Conservation (phyloP, 179 eudicot species). For the Vitellaria paradoxa region DNA sequence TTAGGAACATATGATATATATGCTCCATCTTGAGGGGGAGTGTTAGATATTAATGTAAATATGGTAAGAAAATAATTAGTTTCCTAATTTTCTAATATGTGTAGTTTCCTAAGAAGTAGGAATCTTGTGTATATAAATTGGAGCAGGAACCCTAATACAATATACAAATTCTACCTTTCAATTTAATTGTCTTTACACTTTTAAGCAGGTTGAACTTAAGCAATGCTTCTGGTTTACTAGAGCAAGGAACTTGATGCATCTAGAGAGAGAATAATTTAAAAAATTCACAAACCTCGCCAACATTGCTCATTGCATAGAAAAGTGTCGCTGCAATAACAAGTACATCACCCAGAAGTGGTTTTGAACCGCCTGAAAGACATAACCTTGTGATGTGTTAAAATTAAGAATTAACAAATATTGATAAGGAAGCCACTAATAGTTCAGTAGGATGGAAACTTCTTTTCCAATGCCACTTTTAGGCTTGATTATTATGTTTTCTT, state of each 20-base stretch:
- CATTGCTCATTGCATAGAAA: conserved; percentile 74
- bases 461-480: not conserved
- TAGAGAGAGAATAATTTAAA: not conserved
- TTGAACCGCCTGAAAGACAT: conserved; percentile 37
- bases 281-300: conserved; percentile 58
- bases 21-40: no score
- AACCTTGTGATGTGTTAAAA: not conserved
- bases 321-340: conserved; percentile 71
- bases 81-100: no score
- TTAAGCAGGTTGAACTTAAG: no score
- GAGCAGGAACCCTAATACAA: not conserved
- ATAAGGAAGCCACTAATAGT: not conserved
- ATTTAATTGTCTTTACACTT: no score
- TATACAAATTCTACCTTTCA: no score
- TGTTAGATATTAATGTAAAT: no score
- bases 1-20: no score
- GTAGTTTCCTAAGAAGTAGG: no score
- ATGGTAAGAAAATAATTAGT: no score
- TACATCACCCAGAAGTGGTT: conserved; percentile 73
- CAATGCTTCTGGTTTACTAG: no score
- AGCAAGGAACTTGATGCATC: no score
- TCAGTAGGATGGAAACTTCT: not conserved
- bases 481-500: not conserved
- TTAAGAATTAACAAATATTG: not conserved
- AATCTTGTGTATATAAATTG: no score